phyloP scores from a whole-genome alignment of 129 eudicot genomes.

The Arctium lappa region DNA sequence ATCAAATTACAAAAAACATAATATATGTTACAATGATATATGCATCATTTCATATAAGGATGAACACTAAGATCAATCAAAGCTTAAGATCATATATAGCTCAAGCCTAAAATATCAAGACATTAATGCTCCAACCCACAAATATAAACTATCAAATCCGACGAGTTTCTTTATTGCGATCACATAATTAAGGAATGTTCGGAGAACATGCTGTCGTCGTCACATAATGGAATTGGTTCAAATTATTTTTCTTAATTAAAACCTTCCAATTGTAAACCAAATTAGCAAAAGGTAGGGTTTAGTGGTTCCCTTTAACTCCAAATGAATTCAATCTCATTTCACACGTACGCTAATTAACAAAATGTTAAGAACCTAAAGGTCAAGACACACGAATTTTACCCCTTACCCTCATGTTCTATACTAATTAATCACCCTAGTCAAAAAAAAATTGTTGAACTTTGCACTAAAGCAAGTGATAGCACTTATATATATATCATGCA shows the following conservation, averaged over 20 bases:
- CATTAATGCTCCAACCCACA: not conserved
- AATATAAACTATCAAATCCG: not conserved
- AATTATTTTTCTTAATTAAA: not conserved
- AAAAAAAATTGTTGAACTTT: not conserved
- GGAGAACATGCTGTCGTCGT: not conserved
- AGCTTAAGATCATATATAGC: not conserved
- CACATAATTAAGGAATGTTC: not conserved
- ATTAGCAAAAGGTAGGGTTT: not conserved
- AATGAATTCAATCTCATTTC: not conserved
- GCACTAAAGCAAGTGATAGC: not conserved
- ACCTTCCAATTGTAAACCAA: not conserved
- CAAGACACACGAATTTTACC: not conserved
- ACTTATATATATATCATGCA: too few species aligned
- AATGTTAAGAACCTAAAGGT: not conserved
- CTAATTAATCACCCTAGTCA: not conserved
- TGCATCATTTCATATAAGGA: not conserved
- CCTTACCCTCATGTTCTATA: not conserved
- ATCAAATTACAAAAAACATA: not conserved
- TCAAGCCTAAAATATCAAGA: not conserved
- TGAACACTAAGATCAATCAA: not conserved
- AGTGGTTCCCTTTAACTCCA: not conserved
- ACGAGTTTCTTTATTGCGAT: not conserved
- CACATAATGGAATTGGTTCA: not conserved
- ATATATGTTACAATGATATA: not conserved
- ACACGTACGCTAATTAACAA: not conserved